These are phyloP conservation scores for Aegilops speltoides DNA, from an alignment of 176 grass and related monocot genomes.

Conservation along the genomic window DNA sequence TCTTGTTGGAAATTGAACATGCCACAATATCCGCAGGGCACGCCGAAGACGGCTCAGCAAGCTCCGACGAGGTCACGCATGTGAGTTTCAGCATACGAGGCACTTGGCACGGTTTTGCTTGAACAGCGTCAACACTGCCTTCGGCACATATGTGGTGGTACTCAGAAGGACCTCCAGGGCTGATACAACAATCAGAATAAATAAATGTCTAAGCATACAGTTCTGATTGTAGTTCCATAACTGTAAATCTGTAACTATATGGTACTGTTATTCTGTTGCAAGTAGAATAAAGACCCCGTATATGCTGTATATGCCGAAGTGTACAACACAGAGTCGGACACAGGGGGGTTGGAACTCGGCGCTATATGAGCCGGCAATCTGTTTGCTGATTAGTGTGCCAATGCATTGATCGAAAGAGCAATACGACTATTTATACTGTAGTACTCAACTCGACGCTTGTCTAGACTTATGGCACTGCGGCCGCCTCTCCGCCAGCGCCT, in stretches of 20 bases:
- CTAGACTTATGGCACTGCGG: no score
- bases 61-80: slow-evolving; percentile 45
- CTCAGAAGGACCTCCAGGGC: background rate
- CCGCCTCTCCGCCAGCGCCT: no score
- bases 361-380: no score
- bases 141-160: background rate
- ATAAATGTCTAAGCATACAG: background rate
- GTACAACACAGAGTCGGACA: no score
- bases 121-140: background rate
- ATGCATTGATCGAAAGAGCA: no score
- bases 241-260: background rate
- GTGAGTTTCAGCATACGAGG: slow-evolving; percentile 15
- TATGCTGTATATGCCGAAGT: no score
- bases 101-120: background rate
- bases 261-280: background rate
- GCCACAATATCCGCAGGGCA: slow-evolving; percentile 32
- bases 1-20: slow-evolving; percentile 13
- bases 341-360: no score
- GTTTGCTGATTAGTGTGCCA: no score
- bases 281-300: background rate
- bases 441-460: no score
- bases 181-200: background rate
- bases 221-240: background rate
- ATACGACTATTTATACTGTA: no score
- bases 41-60: slow-evolving; percentile 8